Conservation (phyloP, 179 eudicot species). For the Carnegiea gigantea region DNA sequence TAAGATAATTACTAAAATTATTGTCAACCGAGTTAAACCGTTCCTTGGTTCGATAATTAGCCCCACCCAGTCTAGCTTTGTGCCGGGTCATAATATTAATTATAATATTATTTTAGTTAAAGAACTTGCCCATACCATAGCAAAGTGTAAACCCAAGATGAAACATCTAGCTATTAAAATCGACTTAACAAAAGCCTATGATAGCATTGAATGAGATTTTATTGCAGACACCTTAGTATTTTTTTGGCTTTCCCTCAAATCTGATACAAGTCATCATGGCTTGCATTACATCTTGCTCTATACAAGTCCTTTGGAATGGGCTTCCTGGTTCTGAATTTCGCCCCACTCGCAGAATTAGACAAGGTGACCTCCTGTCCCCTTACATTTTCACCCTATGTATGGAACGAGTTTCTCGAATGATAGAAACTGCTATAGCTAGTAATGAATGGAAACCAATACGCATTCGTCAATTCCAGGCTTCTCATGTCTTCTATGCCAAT, state of each 20-base stretch:
- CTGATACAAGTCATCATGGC: background rate
- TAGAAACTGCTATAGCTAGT: no score
- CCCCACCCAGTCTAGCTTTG: background rate
- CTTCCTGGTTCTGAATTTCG: background rate
- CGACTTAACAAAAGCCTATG: background rate
- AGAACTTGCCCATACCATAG: background rate
- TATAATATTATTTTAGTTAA: background rate
- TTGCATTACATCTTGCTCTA: background rate
- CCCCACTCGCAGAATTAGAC: background rate
- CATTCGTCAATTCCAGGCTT: no score
- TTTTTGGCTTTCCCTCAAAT: background rate
- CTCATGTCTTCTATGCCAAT: no score
- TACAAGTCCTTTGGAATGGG: background rate
- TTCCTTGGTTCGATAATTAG: background rate
- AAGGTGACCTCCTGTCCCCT: background rate
- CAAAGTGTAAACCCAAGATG: background rate
- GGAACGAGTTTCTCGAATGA: no score
- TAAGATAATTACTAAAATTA: background rate
- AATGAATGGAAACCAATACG: no score
- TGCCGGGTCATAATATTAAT: background rate
- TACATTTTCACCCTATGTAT: background rate
- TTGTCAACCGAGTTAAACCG: background rate
- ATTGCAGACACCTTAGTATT: background rate
- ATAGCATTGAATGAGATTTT: background rate
- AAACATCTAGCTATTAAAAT: background rate